A percentile compares a stretch with the other conserved stretches of the same genome.
phyloP scores from a whole-genome alignment of 805 yeast genomes.

The Wickerhamiella azymoides region DNA sequence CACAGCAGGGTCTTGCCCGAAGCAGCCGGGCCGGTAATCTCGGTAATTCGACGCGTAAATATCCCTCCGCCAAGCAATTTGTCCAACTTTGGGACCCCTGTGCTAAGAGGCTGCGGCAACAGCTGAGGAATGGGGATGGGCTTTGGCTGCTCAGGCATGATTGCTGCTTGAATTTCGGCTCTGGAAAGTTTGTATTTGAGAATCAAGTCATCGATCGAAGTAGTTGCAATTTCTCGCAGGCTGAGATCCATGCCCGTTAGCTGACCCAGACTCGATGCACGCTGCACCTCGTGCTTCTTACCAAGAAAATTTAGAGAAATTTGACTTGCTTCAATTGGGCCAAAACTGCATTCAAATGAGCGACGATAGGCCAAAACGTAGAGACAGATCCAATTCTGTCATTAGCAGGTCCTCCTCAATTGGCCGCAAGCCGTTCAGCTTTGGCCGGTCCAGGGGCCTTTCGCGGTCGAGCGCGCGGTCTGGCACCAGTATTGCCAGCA shows the following conservation, averaged over 20 bases:
- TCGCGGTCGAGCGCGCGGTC: slow-evolving; percentile 1
- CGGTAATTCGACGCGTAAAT: slow-evolving; percentile 44
- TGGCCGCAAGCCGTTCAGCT: slow-evolving; percentile 4
- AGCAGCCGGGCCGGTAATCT: slow-evolving; percentile 72
- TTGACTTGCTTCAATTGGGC: background rate
- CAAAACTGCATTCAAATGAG: background rate
- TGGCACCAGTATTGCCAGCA: background rate
- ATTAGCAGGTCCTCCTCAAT: background rate
- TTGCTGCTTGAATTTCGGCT: background rate
- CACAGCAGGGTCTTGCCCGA: slow-evolving; percentile 76
- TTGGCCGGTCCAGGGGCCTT: slow-evolving; percentile 1
- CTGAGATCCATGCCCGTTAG: background rate
- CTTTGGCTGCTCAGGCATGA: background rate
- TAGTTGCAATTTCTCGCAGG: slow-evolving; percentile 3
- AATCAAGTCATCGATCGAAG: slow-evolving; percentile 10
- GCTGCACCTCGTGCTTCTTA: background rate
- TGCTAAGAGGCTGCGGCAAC: too few relatives aligned
- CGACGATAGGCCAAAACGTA: background rate
- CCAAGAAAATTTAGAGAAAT: background rate
- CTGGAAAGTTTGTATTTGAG: slow-evolving; percentile 9
- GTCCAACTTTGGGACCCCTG: slow-evolving; percentile 40
- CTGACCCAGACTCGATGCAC: too few relatives aligned
- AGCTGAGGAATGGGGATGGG: background rate
- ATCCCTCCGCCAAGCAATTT: slow-evolving; percentile 42
- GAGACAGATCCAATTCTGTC: slow-evolving; percentile 1